Conservation (phyloP, 768 basidiomycete species). For the Rhizopogon vinicolor region DNA sequence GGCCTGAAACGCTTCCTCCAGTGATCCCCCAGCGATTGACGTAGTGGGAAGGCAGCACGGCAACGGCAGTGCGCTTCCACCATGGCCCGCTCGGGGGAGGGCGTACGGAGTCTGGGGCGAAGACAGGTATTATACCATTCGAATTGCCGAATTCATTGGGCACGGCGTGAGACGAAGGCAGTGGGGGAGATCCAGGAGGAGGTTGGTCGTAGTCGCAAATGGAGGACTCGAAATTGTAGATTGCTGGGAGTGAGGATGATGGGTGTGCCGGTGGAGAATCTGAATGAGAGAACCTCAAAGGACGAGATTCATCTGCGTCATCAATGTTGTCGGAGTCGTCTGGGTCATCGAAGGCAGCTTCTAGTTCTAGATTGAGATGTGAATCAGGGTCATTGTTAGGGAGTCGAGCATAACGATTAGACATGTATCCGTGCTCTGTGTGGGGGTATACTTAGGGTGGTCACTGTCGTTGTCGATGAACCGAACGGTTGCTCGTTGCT, state of each 20-base stretch:
- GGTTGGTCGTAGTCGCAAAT: conserved; percentile 67
- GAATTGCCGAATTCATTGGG: conserved; percentile 74
- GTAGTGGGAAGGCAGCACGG: conserved; percentile 53
- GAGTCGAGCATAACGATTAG: conserved; percentile 65
- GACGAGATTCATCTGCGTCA: conserved; percentile 38
- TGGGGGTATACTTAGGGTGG: background rate
- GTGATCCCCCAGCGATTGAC: conserved; percentile 42
- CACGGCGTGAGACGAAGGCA: conserved; percentile 55
- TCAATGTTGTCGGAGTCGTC: conserved; percentile 62
- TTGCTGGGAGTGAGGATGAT: conserved; percentile 29
- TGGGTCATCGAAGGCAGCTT: conserved; percentile 81
- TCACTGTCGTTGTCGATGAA: no score
- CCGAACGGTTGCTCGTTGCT: no score
- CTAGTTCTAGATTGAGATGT: conserved; percentile 54
- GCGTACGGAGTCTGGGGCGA: conserved; percentile 25
- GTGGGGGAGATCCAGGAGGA: conserved; percentile 80
- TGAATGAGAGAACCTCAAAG: conserved; percentile 37
- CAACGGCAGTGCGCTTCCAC: conserved; percentile 49
- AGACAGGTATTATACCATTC: conserved; percentile 62
- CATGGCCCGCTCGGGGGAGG: conserved; percentile 39
- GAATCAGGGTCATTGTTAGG: conserved; percentile 49
- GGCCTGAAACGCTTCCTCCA: conserved; percentile 30
- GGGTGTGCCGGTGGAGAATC: conserved; percentile 4
- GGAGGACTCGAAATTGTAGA: conserved; percentile 77
- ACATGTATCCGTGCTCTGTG: conserved; percentile 23